Conservation (phyloP, 371 early-diverging fungal genomes). For the Chytridiales sp. region DNA sequence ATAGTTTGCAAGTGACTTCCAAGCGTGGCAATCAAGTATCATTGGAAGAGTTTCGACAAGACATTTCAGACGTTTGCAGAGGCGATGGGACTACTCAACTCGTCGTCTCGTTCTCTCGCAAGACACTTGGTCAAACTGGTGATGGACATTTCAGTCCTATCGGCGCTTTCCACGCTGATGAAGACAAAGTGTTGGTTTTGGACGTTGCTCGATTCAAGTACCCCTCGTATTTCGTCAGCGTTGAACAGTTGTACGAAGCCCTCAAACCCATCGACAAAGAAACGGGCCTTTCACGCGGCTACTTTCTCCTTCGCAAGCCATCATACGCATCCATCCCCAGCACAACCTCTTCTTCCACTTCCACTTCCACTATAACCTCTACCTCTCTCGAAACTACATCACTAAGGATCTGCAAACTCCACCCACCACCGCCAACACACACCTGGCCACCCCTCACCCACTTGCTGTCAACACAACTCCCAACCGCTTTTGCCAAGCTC, state of each 20-base stretch:
- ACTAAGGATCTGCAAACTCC: no score
- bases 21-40: conserved; percentile 67
- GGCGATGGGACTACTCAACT: conserved; percentile 71
- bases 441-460: no score
- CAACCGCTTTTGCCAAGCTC: no score
- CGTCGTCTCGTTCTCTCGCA: conserved; percentile 83
- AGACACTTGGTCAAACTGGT: conserved; percentile 83
- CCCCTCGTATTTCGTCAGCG: conserved; percentile 64
- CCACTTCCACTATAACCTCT: no score
- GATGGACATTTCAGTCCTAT: conserved; percentile 75
- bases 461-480: no score
- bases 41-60: conserved; percentile 72
- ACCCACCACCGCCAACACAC: no score
- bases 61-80: conserved; percentile 66
- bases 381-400: no score
- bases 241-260: conserved; percentile 61
- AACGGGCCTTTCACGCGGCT: conserved; percentile 80
- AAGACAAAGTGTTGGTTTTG: conserved; percentile 72
- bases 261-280: conserved; percentile 78
- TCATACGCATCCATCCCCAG: no score
- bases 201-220: conserved; percentile 86
- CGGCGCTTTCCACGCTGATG: conserved; percentile 48
- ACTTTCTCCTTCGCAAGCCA: conserved; percentile 68
- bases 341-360: no score
- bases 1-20: conserved; percentile 70